Evolutionary conservation across 768 basidiomycete genomes (phyloP), one percentile per base, ranked within the genome.

Genomic region (Suillus ampliporus): DNA sequence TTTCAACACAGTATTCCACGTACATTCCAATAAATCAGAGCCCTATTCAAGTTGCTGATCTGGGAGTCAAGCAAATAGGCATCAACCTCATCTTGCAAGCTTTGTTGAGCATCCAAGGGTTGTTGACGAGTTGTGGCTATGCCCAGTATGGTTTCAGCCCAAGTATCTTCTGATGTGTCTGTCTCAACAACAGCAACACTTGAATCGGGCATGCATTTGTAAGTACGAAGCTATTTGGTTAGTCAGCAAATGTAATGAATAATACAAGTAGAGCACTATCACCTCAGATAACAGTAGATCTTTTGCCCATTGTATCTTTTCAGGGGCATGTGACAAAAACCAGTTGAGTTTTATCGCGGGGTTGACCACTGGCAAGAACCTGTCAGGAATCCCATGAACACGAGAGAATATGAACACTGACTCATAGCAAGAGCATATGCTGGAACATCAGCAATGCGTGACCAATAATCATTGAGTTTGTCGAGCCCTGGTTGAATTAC

Each of bases 401-500:
- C 54, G 19, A 51, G 50, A 26, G 50, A 23, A 15, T 11, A 19
- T 35, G 34, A 51, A 51, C 50, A 35, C 34, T 41, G 15, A 51
- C 50, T 51, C 50, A 51, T 51, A 23, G 50, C 50, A 35, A 51
- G 50, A 35, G 21, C 34, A 35, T 51, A 51, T 26, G 50, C 50
- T 15, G 50, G 50, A 23, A 51, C 50, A 51, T 28, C 34, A 35
- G 50, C 65, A 34, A 67, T 59, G 2, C 52, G 58, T 13, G 63
- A 52, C n/a, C 52, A 57, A 67, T 78, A 78, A 3, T 53, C 62
- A 2, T 63, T 34, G 1, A 78, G 65, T 65, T 76, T 77, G n/a
- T 73, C 48, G 17, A 75, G n/a, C 51, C 77, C 75, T 10, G 64
- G 60, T 23, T 74, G 53, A 64, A 77, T 73, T 28, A 74, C 53